A percentile compares a stretch with the other conserved stretches of the same genome.
phyloP scores from a whole-genome alignment of 2,329 filamentous ascomycete species.

The Aspergillus fijiensis region DNA sequence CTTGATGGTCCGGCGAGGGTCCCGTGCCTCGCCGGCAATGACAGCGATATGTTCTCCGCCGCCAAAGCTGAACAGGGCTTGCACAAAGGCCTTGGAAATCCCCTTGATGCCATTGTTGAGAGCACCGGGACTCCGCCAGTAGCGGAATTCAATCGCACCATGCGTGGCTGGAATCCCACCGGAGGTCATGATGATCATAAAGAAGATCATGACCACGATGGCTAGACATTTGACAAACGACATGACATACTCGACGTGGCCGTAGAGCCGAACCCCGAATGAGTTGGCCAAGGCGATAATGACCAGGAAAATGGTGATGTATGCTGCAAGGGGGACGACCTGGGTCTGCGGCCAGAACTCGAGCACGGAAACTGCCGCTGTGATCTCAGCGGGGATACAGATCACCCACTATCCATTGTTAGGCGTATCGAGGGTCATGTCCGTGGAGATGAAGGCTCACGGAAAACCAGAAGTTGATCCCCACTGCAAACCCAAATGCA shows the following conservation, averaged over 20 bases:
- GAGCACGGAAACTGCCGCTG: conserved; percentile 33
- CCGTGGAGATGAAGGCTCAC: conserved; percentile 24
- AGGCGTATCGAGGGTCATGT: neutral
- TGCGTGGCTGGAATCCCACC: conserved; percentile 33
- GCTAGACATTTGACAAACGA: conserved; percentile 34
- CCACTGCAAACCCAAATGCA: conserved; percentile 36
- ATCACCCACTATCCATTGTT: conserved; percentile 1
- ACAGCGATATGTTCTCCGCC: conserved; percentile 35
- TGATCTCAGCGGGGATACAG: conserved; percentile 34
- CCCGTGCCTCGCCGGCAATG: conserved; percentile 33
- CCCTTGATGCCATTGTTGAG: conserved; percentile 37
- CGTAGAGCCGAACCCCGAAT: conserved; percentile 32
- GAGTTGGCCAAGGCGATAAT: conserved; percentile 28
- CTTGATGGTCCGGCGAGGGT: conserved; percentile 32
- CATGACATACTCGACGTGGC: conserved; percentile 25
- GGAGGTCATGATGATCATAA: conserved; percentile 38
- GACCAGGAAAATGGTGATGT: conserved; percentile 35
- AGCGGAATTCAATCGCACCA: conserved; percentile 34
- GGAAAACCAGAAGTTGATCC: conserved; percentile 37
- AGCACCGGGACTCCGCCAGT: conserved; percentile 29
- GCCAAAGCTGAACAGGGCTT: conserved; percentile 36
- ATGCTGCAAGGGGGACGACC: conserved; percentile 32
- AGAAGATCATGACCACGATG: conserved; percentile 34
- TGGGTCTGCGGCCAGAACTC: conserved; percentile 32
- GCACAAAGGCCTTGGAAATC: conserved; percentile 36